Evolutionary conservation across 2,329 filamentous ascomycete species (phyloP).

Genomic region (Diaporthe citriasiana): DNA sequence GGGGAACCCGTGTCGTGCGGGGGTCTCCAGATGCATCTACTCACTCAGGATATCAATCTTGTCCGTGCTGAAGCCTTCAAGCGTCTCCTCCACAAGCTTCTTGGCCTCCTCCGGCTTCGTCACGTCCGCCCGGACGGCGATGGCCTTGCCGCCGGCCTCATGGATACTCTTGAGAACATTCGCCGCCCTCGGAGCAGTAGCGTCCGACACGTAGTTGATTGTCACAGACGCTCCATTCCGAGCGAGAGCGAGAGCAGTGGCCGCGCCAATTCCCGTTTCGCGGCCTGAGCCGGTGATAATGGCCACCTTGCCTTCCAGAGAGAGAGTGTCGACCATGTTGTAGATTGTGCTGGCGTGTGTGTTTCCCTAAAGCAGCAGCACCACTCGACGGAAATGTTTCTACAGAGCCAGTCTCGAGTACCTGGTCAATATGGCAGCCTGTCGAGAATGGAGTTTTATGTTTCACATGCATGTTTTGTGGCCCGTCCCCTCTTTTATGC

Average conservation of each 20-base stretch:
- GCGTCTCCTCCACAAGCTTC: slow-evolving; percentile 53
- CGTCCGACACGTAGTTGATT: slow-evolving; percentile 57
- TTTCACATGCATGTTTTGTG: slow-evolving; percentile 30
- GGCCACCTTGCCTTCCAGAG: slow-evolving; percentile 57
- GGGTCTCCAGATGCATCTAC: neutral
- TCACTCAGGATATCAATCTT: slow-evolving; percentile 59
- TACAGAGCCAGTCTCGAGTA: neutral
- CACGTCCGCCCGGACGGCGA: slow-evolving; percentile 53
- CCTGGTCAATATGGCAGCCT: neutral
- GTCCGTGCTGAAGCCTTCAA: slow-evolving; percentile 52
- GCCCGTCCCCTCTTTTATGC: slow-evolving; percentile 1
- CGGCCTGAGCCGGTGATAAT: slow-evolving; percentile 61
- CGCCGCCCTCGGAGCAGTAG: slow-evolving; percentile 49
- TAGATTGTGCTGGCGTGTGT: neutral
- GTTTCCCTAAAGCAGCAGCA: too few relatives aligned
- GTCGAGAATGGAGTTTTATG: slow-evolving; percentile 1
- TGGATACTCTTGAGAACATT: slow-evolving; percentile 49
- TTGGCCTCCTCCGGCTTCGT: slow-evolving; percentile 50
- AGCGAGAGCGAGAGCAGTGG: slow-evolving; percentile 56
- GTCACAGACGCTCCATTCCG: slow-evolving; percentile 58
- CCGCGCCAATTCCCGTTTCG: slow-evolving; percentile 60
- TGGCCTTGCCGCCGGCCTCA: slow-evolving; percentile 49
- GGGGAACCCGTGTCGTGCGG: neutral
- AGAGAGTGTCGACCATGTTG: slow-evolving; percentile 51
- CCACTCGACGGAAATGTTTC: neutral